These are phyloP conservation scores for Coemansia sp. DNA, from an alignment of 192 early-diverging fungal genomes.

Conservation along the genomic window DNA sequence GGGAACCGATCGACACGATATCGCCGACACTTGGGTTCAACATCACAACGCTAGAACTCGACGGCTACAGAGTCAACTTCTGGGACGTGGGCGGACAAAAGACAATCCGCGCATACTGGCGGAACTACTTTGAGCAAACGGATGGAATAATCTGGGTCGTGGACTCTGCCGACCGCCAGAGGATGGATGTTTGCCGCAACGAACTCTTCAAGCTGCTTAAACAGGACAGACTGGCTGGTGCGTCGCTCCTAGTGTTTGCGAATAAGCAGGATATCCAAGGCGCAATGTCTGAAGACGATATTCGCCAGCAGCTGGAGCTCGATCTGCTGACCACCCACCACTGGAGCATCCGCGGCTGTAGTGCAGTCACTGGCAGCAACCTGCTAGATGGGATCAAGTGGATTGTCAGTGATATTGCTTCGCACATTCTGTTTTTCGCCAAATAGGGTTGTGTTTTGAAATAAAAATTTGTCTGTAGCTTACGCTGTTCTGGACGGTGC, in stretches of 20 bases:
- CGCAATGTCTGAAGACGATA: slow-evolving; percentile 70
- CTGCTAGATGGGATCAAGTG: slow-evolving; percentile 91
- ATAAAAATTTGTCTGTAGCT: not conserved
- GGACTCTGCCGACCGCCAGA: slow-evolving; percentile 83
- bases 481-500: too few species aligned
- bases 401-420: slow-evolving; percentile 87
- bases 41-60: slow-evolving; percentile 84
- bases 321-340: slow-evolving; percentile 81
- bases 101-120: slow-evolving; percentile 96
- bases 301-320: slow-evolving; percentile 71
- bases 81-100: slow-evolving; percentile 99
- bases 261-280: slow-evolving; percentile 97
- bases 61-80: slow-evolving; percentile 79
- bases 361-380: slow-evolving; percentile 73
- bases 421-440: slow-evolving; percentile 73
- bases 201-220: slow-evolving; percentile 79
- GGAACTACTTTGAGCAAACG: slow-evolving; percentile 99
- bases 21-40: slow-evolving; percentile 98
- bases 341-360: slow-evolving; percentile 90
- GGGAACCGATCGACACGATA: slow-evolving; percentile 85
- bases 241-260: slow-evolving; percentile 90
- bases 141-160: slow-evolving; percentile 98
- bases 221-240: slow-evolving; percentile 94
- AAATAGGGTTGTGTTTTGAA: not conserved
- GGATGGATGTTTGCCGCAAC: slow-evolving; percentile 76